Percentiles rank a stretch among this genome's conserved stretches.
These are phyloP conservation scores for Monosporascus sp. DNA, from an alignment of 2,329 filamentous ascomycete genomes.

Conservation along the genomic window DNA sequence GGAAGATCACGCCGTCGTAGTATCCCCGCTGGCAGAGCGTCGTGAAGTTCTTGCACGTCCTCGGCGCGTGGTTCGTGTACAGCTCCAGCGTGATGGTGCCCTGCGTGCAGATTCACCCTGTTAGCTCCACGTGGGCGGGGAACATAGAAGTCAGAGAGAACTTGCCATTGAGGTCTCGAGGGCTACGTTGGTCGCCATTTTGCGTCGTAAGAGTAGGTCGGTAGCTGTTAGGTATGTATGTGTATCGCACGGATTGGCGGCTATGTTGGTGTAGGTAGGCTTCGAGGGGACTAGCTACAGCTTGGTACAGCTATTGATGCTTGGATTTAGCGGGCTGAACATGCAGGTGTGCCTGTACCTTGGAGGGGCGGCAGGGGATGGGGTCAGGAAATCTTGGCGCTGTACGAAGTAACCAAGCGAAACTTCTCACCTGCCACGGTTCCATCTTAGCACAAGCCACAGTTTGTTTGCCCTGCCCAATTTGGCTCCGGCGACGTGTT, in stretches of 20 bases:
- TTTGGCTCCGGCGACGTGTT: neutral
- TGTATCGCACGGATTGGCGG: too few species aligned
- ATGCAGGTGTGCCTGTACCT: too few species aligned
- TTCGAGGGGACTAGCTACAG: neutral
- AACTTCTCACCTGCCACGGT: neutral
- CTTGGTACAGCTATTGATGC: neutral
- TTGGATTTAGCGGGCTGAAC: neutral
- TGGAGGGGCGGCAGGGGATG: neutral
- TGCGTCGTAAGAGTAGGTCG: neutral
- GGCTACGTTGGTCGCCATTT: constrained; percentile 71
- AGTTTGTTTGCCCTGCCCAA: neutral
- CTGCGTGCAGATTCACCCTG: constrained; percentile 35
- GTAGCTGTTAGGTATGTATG: neutral
- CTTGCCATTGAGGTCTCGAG: constrained; percentile 82
- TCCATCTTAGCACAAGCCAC: neutral
- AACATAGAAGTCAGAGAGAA: neutral
- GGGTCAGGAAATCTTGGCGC: neutral
- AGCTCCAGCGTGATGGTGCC: constrained; percentile 83
- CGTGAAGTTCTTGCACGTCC: constrained; percentile 82
- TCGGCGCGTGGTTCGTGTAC: constrained; percentile 82
- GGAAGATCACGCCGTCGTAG: constrained; percentile 82
- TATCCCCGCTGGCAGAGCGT: constrained; percentile 77
- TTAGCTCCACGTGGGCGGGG: neutral
- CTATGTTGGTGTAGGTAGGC: constrained; percentile 1
- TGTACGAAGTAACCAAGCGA: too few species aligned